phyloP scores from a whole-genome alignment of 768 basidiomycete genomes.

The Xerocomellus amylosporus region DNA sequence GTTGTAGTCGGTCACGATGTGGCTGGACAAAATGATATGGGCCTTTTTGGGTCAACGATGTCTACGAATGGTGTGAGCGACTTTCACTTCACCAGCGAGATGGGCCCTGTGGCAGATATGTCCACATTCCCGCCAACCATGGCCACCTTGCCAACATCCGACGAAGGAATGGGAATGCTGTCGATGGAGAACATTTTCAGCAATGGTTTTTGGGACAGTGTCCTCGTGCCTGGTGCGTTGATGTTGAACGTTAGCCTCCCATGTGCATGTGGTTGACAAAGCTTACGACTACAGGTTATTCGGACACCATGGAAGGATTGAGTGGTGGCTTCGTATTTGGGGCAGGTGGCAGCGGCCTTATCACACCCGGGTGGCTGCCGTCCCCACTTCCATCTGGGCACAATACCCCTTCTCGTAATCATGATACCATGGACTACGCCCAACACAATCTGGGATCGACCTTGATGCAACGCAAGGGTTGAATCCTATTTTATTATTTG shows the following conservation, averaged over 20 bases:
- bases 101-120: slow-evolving; percentile 81
- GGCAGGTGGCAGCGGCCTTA: slow-evolving; percentile 77
- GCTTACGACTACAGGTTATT: slow-evolving; percentile 53
- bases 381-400: slow-evolving; percentile 61
- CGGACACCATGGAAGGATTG: slow-evolving; percentile 75
- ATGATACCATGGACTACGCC: slow-evolving; percentile 25
- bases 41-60: slow-evolving; percentile 23
- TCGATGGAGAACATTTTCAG: slow-evolving; percentile 84
- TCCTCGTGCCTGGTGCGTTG: slow-evolving; percentile 76
- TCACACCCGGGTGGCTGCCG: slow-evolving; percentile 65
- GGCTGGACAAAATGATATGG: slow-evolving; percentile 28
- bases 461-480: slow-evolving; percentile 29
- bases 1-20: slow-evolving; percentile 18
- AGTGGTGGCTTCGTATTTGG: slow-evolving; percentile 87
- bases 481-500: slow-evolving; percentile 1
- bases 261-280: not conserved
- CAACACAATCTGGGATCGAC: slow-evolving; percentile 25
- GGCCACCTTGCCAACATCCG: slow-evolving; percentile 49
- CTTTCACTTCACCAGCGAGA: slow-evolving; percentile 76
- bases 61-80: slow-evolving; percentile 37
- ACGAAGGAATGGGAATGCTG: slow-evolving; percentile 46
- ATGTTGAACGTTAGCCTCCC: not conserved
- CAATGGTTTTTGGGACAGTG: slow-evolving; percentile 82
- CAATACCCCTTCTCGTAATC: slow-evolving; percentile 37
- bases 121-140: slow-evolving; percentile 88